These are phyloP conservation scores for Phaeosphaeriaceae sp. DNA, from an alignment of 2,329 filamentous ascomycete species.

Conservation along the genomic window DNA sequence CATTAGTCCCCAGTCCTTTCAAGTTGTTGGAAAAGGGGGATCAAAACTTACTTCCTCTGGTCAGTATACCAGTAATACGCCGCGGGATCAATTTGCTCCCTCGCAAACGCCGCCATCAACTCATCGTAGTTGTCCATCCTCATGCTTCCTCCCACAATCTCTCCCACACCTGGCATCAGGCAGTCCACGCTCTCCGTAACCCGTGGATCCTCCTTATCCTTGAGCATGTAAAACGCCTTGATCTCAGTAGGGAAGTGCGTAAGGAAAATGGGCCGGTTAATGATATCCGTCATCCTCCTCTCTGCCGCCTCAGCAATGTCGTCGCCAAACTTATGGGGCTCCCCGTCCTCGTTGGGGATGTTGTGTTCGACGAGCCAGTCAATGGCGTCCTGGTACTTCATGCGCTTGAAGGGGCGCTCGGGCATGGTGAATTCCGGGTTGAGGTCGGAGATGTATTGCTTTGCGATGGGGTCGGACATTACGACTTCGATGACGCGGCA, in stretches of 20 bases:
- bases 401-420: constrained; percentile 86
- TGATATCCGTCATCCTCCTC: constrained; percentile 94
- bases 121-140: constrained; percentile 92
- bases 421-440: constrained; percentile 91
- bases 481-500: constrained; percentile 83
- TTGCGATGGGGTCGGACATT: constrained; percentile 75
- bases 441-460: constrained; percentile 78
- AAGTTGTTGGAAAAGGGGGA: background rate
- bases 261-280: constrained; percentile 93
- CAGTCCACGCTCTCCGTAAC: constrained; percentile 94
- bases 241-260: constrained; percentile 97
- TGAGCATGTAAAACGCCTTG: constrained; percentile 99
- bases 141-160: constrained; percentile 97
- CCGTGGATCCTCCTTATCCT: constrained; percentile 76
- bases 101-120: constrained; percentile 81
- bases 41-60: constrained; percentile 80
- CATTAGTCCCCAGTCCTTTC: constrained; percentile 24
- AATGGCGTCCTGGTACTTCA: constrained; percentile 94
- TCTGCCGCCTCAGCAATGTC: constrained; percentile 98
- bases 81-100: constrained; percentile 82
- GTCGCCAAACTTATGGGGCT: constrained; percentile 90
- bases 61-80: constrained; percentile 99
- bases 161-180: constrained; percentile 90
- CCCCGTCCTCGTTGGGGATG: constrained; percentile 91
- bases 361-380: constrained; percentile 90